These are phyloP conservation scores for Chrysosporium keratinophilum DNA, from an alignment of 2,329 filamentous ascomycete species.

Conservation along the genomic window DNA sequence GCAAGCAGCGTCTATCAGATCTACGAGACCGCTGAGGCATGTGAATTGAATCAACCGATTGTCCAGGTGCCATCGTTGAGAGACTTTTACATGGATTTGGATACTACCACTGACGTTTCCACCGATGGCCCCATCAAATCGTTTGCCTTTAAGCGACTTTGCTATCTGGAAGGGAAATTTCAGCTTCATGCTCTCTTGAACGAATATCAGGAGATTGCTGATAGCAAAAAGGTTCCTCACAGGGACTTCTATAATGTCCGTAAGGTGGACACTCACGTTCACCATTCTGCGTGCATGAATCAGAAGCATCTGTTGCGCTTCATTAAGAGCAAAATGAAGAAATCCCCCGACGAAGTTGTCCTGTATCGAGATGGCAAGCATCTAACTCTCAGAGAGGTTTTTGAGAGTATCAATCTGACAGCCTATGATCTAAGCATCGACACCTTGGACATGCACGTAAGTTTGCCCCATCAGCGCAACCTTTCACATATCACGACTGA, in stretches of 20 bases:
- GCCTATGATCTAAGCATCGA: slow-evolving; percentile 97
- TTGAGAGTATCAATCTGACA: slow-evolving; percentile 92
- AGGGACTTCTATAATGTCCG: slow-evolving; percentile 98
- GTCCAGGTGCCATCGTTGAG: slow-evolving; percentile 81
- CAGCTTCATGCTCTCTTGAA: slow-evolving; percentile 88
- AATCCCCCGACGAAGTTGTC: slow-evolving; percentile 86
- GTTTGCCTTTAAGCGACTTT: slow-evolving; percentile 86
- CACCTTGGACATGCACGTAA: slow-evolving; percentile 94
- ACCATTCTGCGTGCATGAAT: slow-evolving; percentile 99
- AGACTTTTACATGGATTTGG: slow-evolving; percentile 92
- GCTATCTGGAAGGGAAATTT: slow-evolving; percentile 95
- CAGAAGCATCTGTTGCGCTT: slow-evolving; percentile 96
- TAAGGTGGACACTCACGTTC: slow-evolving; percentile 97
- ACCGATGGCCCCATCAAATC: slow-evolving; percentile 95
- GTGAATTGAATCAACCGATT: slow-evolving; percentile 56
- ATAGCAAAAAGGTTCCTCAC: slow-evolving; percentile 95
- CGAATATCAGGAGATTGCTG: slow-evolving; percentile 94
- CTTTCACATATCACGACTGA: slow-evolving; percentile 1
- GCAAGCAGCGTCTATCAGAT: slow-evolving; percentile 85
- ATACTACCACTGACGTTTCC: slow-evolving; percentile 75
- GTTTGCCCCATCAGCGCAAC: slow-evolving; percentile 26
- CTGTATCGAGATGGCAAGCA: slow-evolving; percentile 86
- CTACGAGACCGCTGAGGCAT: slow-evolving; percentile 58
- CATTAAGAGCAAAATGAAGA: slow-evolving; percentile 99
- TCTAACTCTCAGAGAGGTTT: slow-evolving; percentile 83